phyloP scores from a whole-genome alignment of 169 alveolate species.

The Plasmodium coatneyi region DNA sequence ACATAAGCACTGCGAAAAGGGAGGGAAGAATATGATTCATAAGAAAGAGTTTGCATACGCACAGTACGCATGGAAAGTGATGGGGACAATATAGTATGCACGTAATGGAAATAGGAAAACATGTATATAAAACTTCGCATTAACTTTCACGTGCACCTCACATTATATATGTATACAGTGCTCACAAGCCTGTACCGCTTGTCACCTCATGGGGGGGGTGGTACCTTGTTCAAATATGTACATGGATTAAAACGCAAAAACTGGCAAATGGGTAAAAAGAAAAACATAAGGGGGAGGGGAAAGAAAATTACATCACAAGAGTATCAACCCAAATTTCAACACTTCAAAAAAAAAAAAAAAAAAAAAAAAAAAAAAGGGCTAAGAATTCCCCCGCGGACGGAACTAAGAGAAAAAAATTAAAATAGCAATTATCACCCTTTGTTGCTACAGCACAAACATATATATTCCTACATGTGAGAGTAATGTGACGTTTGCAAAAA shows the following conservation, averaged over 20 bases:
- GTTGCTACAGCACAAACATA: neutral
- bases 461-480: neutral
- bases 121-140: neutral
- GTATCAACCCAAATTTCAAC: neutral
- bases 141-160: neutral
- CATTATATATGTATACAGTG: neutral
- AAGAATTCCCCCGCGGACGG: neutral
- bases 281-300: neutral
- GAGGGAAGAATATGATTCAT: neutral
- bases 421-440: neutral
- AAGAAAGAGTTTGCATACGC: neutral
- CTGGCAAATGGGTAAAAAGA: neutral
- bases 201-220: neutral
- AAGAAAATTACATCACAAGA: neutral
- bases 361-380: neutral
- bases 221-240: neutral
- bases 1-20: neutral
- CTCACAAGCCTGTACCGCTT: neutral
- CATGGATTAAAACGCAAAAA: neutral
- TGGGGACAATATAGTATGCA: neutral
- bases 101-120: neutral
- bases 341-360: neutral
- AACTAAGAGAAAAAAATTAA: neutral
- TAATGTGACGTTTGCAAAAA: neutral
- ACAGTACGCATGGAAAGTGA: neutral